Base-by-base conservation (phyloP, 2,329 filamentous ascomycete genomes). In the Calonectria crousiana region DNA sequence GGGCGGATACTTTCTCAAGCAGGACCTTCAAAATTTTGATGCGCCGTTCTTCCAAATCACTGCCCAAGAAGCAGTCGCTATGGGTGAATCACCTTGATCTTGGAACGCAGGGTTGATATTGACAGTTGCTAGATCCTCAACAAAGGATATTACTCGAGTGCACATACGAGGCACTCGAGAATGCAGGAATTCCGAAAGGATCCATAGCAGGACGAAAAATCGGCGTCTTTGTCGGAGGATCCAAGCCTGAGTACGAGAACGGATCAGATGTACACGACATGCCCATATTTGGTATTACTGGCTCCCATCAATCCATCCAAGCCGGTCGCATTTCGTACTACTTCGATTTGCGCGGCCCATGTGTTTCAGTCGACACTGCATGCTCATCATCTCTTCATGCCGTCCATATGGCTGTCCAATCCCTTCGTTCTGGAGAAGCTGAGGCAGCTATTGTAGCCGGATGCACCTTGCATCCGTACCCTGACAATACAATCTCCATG, bases 151-250 rank as follows among this genome's bases (percentile, higher is more conserved):
- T 90, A 10, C 84, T 90, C 1, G 89, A 91, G 78, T 89, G 87
- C 72, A 87, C 88, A 0, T 91, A 88, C 73, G 89, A 91, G 78
- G 88, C 89, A 0, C 82, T 90, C 11, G 89, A 91, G 76, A 89
- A 87, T 69, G 88, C 88, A 1, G 89, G 89, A 8, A 84, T 89
- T 20, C 85, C 88, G 6, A 88, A 87, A 77, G 86, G 88, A 34
- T 77, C 80, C 9, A 84, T 90, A 36, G 83, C 88, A 1, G 88
- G 88, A 6, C 84, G 85, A 68, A 84, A 88, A 51, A 86, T 88
- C 26, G 88, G 87, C 14, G 88, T 90, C 11, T 90, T 89, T 73
- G 81, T 89, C 10, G 89, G 88, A 6, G 86, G 86, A 14, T 85
- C 84, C 4, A 85, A 87, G 28, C 86, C 87, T 3, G 88, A 90